Percentiles rank a stretch among this genome's conserved stretches.
These are phyloP conservation scores for Calonectria henricotiae DNA, from an alignment of 2,329 filamentous ascomycete species.

Conservation along the genomic window DNA sequence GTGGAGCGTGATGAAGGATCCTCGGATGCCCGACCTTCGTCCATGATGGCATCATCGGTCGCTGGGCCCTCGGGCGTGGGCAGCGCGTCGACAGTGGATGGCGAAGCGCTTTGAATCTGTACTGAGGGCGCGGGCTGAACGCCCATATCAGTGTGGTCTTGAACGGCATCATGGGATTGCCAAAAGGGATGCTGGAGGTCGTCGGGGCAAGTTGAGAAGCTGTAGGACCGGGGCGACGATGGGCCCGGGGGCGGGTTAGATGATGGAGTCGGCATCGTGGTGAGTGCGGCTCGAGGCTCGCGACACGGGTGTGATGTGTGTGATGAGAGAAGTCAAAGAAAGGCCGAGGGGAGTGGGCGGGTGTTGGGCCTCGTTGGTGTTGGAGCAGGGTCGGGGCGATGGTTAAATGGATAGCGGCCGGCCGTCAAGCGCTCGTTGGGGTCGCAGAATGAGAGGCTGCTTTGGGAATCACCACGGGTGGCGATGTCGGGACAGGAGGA, in stretches of 20 bases:
- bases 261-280: slow-evolving; percentile 66
- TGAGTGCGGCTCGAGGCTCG: slow-evolving; percentile 29
- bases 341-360: neutral
- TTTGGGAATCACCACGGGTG: slow-evolving; percentile 49
- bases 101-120: slow-evolving; percentile 47
- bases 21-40: slow-evolving; percentile 50
- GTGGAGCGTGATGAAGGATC: slow-evolving; percentile 59
- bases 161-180: slow-evolving; percentile 48
- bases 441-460: slow-evolving; percentile 43
- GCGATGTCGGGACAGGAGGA: slow-evolving; percentile 49
- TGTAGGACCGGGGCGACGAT: slow-evolving; percentile 58
- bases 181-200: slow-evolving; percentile 56
- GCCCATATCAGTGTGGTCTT: slow-evolving; percentile 45
- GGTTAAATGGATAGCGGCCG: slow-evolving; percentile 37
- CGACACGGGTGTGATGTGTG: slow-evolving; percentile 34
- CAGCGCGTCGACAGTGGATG: slow-evolving; percentile 44
- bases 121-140: slow-evolving; percentile 44
- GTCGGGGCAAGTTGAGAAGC: slow-evolving; percentile 64
- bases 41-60: slow-evolving; percentile 50
- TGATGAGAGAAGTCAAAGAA: neutral
- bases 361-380: neutral
- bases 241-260: slow-evolving; percentile 61
- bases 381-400: slow-evolving; percentile 39
- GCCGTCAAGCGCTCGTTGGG: slow-evolving; percentile 43
- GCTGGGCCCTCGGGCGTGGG: slow-evolving; percentile 44